phyloP scores from a whole-genome alignment of 306 rosid genomes.

The Gillenia trifoliata region DNA sequence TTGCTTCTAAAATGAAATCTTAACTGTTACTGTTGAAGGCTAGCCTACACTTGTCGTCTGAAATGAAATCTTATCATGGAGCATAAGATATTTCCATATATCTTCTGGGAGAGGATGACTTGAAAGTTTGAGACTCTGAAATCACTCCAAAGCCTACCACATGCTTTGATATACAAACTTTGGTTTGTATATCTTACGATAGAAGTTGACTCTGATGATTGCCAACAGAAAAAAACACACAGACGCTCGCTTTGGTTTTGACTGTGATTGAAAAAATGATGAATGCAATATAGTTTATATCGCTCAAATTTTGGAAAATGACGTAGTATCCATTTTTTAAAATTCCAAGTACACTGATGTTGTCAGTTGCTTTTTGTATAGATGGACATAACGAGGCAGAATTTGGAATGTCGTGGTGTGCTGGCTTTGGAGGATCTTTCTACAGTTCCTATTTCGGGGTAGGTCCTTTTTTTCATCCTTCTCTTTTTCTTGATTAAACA shows the following conservation, averaged over 20 bases:
- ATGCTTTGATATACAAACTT: background rate
- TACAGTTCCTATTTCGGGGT: conserved; percentile 85
- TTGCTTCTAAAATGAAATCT: no score
- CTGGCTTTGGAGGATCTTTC: conserved; percentile 90
- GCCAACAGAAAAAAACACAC: background rate
- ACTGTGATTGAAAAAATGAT: background rate
- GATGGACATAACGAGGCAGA: conserved; percentile 96
- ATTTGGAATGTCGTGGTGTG: conserved; percentile 98
- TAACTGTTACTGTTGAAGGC: background rate
- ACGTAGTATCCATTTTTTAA: background rate
- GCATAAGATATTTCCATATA: background rate
- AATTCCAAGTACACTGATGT: conserved; percentile 1
- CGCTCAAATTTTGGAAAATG: background rate
- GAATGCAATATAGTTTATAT: background rate
- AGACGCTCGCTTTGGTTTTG: background rate
- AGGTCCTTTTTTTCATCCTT: conserved; percentile 6
- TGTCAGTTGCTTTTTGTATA: conserved; percentile 25
- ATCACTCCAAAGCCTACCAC: background rate
- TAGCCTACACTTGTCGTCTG: background rate
- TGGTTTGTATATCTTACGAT: background rate
- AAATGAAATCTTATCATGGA: background rate
- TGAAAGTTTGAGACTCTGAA: background rate
- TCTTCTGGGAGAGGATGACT: background rate
- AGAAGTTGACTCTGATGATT: background rate
- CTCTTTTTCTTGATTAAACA: background rate